Evolutionary conservation across 345 rosid species (phyloP).

Genomic region (Mangifera indica): DNA sequence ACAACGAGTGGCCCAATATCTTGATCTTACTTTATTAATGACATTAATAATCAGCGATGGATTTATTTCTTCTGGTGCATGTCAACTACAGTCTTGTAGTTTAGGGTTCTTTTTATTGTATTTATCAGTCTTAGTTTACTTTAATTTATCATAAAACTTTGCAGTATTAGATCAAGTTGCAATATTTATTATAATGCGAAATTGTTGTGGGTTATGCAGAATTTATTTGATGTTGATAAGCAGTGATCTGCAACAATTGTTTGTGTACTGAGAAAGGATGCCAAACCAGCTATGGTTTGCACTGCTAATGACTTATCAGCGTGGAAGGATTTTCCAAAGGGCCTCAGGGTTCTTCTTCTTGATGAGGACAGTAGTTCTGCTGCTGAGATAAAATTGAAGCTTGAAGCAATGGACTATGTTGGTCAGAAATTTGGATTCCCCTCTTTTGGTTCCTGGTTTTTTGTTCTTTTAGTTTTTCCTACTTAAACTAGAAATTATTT

Average conservation of each 20-base stretch:
- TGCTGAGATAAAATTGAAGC: slow-evolving; percentile 63
- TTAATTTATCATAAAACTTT: neutral
- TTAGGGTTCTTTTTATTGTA: neutral
- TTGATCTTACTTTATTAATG: neutral
- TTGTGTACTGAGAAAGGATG: slow-evolving; percentile 80
- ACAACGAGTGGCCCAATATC: neutral
- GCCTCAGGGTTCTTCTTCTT: slow-evolving; percentile 89
- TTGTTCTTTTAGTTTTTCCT: slow-evolving; percentile 1
- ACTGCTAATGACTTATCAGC: slow-evolving; percentile 73
- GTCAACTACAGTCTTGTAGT: neutral
- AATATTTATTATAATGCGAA: slow-evolving; percentile 9
- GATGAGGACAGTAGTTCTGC: slow-evolving; percentile 54
- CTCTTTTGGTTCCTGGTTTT: slow-evolving; percentile 1
- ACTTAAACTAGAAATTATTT: slow-evolving; percentile 15
- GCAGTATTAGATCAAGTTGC: slow-evolving; percentile 8
- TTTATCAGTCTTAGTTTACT: neutral
- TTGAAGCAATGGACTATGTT: slow-evolving; percentile 83
- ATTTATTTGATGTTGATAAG: slow-evolving; percentile 21
- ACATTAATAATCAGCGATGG: neutral
- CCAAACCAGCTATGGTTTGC: slow-evolving; percentile 95
- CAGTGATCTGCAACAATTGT: slow-evolving; percentile 30
- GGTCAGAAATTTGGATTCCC: slow-evolving; percentile 50
- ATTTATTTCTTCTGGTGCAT: neutral
- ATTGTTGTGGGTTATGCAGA: slow-evolving; percentile 33
- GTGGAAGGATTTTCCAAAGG: slow-evolving; percentile 95